A percentile compares a stretch with the other conserved stretches of the same genome.
Conservation (phyloP, 2,329 filamentous ascomycete genomes). For the Neonectria ditissima region DNA sequence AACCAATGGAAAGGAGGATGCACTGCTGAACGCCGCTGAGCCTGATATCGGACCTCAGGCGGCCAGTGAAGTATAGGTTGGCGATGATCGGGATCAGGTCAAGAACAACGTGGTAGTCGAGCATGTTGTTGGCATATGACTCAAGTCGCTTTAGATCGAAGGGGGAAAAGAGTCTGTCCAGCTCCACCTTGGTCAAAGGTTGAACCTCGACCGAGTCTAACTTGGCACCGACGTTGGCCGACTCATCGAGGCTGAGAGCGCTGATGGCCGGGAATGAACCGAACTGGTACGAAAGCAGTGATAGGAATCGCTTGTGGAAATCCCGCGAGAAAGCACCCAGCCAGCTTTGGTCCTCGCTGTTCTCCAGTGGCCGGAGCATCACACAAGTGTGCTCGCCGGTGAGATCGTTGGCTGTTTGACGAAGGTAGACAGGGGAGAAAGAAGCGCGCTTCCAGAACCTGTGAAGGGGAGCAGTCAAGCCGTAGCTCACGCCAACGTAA, state of each 20-base stretch:
- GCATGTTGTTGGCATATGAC: slow-evolving; percentile 94
- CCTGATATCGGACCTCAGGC: slow-evolving; percentile 73
- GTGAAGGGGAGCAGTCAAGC: slow-evolving; percentile 86
- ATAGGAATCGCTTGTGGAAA: slow-evolving; percentile 94
- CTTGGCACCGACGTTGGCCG: slow-evolving; percentile 78
- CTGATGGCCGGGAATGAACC: slow-evolving; percentile 81
- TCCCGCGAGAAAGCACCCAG: slow-evolving; percentile 91
- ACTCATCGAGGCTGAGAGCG: slow-evolving; percentile 89
- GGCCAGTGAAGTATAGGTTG: slow-evolving; percentile 85
- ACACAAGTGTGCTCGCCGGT: slow-evolving; percentile 98
- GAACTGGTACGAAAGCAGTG: slow-evolving; percentile 93
- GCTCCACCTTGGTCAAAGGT: slow-evolving; percentile 76
- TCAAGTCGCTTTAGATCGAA: slow-evolving; percentile 96
- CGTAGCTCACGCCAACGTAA: slow-evolving; percentile 96
- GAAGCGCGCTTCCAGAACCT: slow-evolving; percentile 95
- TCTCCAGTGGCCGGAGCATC: slow-evolving; percentile 86
- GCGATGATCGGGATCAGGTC: slow-evolving; percentile 90
- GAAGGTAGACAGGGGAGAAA: slow-evolving; percentile 91
- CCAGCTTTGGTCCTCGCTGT: slow-evolving; percentile 80
- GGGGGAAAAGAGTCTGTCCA: slow-evolving; percentile 84
- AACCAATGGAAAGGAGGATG: slow-evolving; percentile 88
- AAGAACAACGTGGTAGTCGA: slow-evolving; percentile 97
- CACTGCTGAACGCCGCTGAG: slow-evolving; percentile 87
- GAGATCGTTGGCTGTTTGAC: slow-evolving; percentile 95
- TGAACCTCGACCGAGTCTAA: slow-evolving; percentile 65